Percentiles rank a stretch among this genome's conserved stretches.
These are phyloP conservation scores for Blumeria graminis DNA, from an alignment of 2,329 filamentous ascomycete species.

Conservation along the genomic window DNA sequence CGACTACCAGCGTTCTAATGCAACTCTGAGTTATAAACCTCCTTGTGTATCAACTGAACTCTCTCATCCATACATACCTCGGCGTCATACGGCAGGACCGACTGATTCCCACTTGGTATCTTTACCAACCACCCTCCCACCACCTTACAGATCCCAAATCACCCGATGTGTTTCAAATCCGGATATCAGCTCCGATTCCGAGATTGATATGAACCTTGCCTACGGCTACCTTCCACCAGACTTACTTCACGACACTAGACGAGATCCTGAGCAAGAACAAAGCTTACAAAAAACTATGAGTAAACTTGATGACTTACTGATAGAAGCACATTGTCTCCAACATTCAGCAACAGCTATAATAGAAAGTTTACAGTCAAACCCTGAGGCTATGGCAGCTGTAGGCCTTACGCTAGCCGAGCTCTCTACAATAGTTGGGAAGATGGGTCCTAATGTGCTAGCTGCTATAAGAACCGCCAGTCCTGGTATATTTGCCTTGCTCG, in stretches of 20 bases:
- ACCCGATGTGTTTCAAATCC: slow-evolving; percentile 9
- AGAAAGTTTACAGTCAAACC: slow-evolving; percentile 52
- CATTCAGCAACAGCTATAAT: slow-evolving; percentile 69
- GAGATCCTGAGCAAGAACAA: slow-evolving; percentile 20
- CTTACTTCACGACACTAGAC: slow-evolving; percentile 15
- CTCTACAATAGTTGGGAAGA: slow-evolving; percentile 55
- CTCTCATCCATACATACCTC: slow-evolving; percentile 6
- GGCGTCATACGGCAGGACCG: slow-evolving; percentile 12
- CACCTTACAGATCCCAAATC: slow-evolving; percentile 7
- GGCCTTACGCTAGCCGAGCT: slow-evolving; percentile 83
- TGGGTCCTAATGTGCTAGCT: slow-evolving; percentile 57
- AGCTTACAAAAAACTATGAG: slow-evolving; percentile 44
- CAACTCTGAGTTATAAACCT: background rate
- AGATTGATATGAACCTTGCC: slow-evolving; percentile 75
- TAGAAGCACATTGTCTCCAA: slow-evolving; percentile 75
- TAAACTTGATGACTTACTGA: slow-evolving; percentile 51
- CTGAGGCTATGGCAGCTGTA: slow-evolving; percentile 81
- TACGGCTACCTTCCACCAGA: slow-evolving; percentile 66
- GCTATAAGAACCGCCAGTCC: slow-evolving; percentile 62
- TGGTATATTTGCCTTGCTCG: slow-evolving; percentile 62
- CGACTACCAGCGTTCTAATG: slow-evolving; percentile 5
- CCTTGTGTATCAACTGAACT: slow-evolving; percentile 5
- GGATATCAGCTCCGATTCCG: slow-evolving; percentile 15
- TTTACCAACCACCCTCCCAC: slow-evolving; percentile 4
- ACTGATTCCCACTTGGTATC: background rate